These are phyloP conservation scores for Scheffersomyces cryptocercus DNA, from an alignment of 1,139 yeast species.

Conservation along the genomic window DNA sequence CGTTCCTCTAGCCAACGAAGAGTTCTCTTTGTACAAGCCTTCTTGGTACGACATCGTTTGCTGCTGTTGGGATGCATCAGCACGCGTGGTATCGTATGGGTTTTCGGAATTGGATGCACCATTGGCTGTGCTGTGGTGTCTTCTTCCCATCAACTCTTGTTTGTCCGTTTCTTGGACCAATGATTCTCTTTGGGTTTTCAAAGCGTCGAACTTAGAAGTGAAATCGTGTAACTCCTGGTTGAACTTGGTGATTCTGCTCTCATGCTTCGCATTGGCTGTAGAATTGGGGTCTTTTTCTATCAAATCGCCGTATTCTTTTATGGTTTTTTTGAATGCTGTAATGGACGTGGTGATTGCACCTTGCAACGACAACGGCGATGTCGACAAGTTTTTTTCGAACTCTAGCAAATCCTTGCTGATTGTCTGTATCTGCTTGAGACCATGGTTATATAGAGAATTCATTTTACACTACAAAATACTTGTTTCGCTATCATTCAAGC, in stretches of 20 bases:
- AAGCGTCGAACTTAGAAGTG: slow-evolving; percentile 56
- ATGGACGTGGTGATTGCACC: slow-evolving; percentile 85
- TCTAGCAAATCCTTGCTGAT: slow-evolving; percentile 65
- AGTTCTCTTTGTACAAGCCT: slow-evolving; percentile 69
- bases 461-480: slow-evolving; percentile 6
- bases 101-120: slow-evolving; percentile 49
- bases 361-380: slow-evolving; percentile 74
- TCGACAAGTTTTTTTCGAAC: slow-evolving; percentile 66
- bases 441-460: slow-evolving; percentile 90
- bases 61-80: slow-evolving; percentile 26
- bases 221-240: slow-evolving; percentile 59
- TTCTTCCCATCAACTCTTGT: slow-evolving; percentile 63
- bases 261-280: slow-evolving; percentile 62
- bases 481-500: no score
- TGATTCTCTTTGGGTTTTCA: slow-evolving; percentile 68
- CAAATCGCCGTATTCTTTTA: slow-evolving; percentile 73
- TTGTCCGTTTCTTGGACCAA: slow-evolving; percentile 52
- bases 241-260: slow-evolving; percentile 61
- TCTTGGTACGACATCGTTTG: slow-evolving; percentile 51
- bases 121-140: slow-evolving; percentile 28
- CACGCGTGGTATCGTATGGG: slow-evolving; percentile 48
- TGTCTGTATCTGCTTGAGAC: slow-evolving; percentile 78
- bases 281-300: slow-evolving; percentile 60
- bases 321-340: slow-evolving; percentile 71
- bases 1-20: slow-evolving; percentile 67